phyloP scores from a whole-genome alignment of 176 grass and related monocot genomes.

The Oryza meridionalis region DNA sequence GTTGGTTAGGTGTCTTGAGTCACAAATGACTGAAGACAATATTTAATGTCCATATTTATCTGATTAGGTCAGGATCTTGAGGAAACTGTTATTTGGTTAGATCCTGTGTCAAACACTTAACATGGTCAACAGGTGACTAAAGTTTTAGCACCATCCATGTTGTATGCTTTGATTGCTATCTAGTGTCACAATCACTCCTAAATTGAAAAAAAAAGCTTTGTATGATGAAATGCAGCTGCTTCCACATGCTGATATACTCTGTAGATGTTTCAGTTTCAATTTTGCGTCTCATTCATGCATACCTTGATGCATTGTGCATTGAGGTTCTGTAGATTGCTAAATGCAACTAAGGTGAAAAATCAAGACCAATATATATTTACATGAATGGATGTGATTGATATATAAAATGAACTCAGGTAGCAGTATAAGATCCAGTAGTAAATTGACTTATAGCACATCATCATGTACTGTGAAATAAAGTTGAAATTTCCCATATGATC shows the following conservation, averaged over 20 bases:
- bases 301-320: neutral
- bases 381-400: neutral
- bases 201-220: neutral
- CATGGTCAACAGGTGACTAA: slow-evolving; percentile 4
- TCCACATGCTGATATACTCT: neutral
- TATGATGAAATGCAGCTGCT: neutral
- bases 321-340: neutral
- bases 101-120: slow-evolving; percentile 1
- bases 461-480: neutral
- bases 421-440: neutral
- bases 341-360: slow-evolving; percentile 14
- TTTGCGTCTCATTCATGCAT: neutral
- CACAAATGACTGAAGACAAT: neutral
- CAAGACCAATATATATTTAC: neutral
- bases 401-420: neutral
- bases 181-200: neutral
- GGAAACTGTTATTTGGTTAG: neutral
- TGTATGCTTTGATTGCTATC: neutral
- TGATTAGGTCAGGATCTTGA: neutral
- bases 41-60: slow-evolving; percentile 22
- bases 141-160: neutral
- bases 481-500: neutral
- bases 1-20: neutral
- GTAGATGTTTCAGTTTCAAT: slow-evolving; percentile 17
- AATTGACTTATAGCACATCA: neutral